Base-by-base conservation (phyloP, 371 early-diverging fungal species). In the Apophysomyces sp. region DNA sequence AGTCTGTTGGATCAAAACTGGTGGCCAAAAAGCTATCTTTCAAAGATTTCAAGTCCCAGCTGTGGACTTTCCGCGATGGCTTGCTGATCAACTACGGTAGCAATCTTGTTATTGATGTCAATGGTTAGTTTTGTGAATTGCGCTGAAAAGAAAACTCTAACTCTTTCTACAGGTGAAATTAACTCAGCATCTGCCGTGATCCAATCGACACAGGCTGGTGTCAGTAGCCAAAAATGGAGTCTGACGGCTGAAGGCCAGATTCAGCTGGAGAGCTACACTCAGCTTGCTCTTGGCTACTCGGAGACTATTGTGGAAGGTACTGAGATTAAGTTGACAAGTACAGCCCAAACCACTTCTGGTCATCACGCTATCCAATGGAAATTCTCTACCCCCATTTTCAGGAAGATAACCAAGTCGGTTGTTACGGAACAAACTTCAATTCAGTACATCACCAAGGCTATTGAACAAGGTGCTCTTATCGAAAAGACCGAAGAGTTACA, bases 21-120 rank as follows among this genome's bases (percentile, higher is more conserved):
- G 66, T 72, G 16, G 49, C 72, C 15, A 61, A 64, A 24, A 72
- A 69, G 37, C 41, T 76, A 9, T 68, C 72, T 12, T 74, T 67
- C 55, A 62, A 66, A 37, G 53, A 65, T 21, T 76, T 68, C 63
- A 63, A 65, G 27, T 39, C 53, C 27, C 85, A 83, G 61, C 68
- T 85, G n/a, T 85, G 85, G 85, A 74, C 78, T 41, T 81, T 71
- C 55, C 73, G 73, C 21, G 68, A 80, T 56, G 81, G 81, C 53
- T 74, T 72, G 60, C 61, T 85, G 59, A 74, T 80, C 62, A 85
- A 85, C 41, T 82, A 81, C 61, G 80, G 79, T 18, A 80, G 64
- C 55, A 73, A 76, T 13, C 64, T 66, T 62, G 81, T 77, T 1
- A 63, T 85, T 32, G 71, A 66, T 37, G 53, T 77, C 28, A 44